Evolutionary conservation across 2,329 filamentous ascomycete species (phyloP).

Genomic region (Rhexocercosporidium sp.): DNA sequence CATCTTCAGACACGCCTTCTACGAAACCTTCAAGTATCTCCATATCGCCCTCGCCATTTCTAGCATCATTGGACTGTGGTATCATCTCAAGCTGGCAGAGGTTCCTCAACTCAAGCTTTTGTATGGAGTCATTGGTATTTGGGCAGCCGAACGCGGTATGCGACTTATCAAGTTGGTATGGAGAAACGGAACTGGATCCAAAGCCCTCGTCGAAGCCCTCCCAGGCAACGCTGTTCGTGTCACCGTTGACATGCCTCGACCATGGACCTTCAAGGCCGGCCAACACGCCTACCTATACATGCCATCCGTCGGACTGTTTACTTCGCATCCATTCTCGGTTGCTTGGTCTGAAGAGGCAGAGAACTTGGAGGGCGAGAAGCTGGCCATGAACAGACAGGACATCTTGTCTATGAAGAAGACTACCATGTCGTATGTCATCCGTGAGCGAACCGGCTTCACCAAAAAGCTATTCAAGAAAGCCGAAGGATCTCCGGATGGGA

Average conservation of each 20-base stretch:
- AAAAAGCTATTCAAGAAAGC: constrained; percentile 71
- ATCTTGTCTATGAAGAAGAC: constrained; percentile 65
- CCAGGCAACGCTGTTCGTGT: constrained; percentile 77
- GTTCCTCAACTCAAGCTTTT: constrained; percentile 64
- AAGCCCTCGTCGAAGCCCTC: constrained; percentile 74
- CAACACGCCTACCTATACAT: constrained; percentile 84
- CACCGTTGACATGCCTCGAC: constrained; percentile 74
- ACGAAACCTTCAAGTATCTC: constrained; percentile 76
- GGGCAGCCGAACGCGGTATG: constrained; percentile 66
- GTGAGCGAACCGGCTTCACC: constrained; percentile 77
- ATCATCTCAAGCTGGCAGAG: constrained; percentile 63
- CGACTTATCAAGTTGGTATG: constrained; percentile 66
- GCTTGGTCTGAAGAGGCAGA: constrained; percentile 76
- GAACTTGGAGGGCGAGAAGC: constrained; percentile 55
- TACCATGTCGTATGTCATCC: constrained; percentile 73
- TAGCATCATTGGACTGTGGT: constrained; percentile 68
- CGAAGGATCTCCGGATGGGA: constrained; percentile 62
- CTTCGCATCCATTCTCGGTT: constrained; percentile 80
- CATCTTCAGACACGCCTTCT: constrained; percentile 76
- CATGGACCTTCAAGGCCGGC: constrained; percentile 77
- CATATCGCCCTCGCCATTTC: constrained; percentile 70
- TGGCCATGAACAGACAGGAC: constrained; percentile 65
- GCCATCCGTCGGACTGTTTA: constrained; percentile 72
- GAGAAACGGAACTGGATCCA: constrained; percentile 70
- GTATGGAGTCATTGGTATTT: constrained; percentile 67